A percentile compares a stretch with the other conserved stretches of the same genome.
Conservation (phyloP, 768 basidiomycete genomes). For the Paxillus involutus region DNA sequence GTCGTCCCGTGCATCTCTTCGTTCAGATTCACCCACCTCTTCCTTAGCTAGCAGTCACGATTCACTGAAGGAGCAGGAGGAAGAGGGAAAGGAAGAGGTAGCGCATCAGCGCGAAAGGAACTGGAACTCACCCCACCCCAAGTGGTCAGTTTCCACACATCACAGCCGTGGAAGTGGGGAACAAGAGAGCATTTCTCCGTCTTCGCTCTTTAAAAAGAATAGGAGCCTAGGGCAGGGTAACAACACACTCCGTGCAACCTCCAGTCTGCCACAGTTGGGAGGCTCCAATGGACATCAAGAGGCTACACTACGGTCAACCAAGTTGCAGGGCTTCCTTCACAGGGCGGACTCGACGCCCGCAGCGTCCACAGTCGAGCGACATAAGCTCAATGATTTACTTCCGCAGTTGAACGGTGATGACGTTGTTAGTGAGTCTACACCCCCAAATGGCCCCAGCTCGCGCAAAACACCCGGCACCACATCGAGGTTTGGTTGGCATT, state of each 20-base stretch:
- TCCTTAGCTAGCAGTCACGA: constrained; percentile 37
- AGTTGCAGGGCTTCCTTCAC: background rate
- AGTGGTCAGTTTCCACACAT: constrained; percentile 40
- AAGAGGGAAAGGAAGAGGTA: constrained; percentile 33
- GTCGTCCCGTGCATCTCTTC: constrained; percentile 32
- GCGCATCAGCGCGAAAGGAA: constrained; percentile 62
- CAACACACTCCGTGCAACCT: constrained; percentile 14
- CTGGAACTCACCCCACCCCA: constrained; percentile 68
- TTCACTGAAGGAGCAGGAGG: constrained; percentile 31
- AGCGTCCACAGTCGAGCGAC: background rate
- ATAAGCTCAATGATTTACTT: constrained; percentile 1
- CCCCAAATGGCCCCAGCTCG: constrained; percentile 8
- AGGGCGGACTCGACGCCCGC: constrained; percentile 1
- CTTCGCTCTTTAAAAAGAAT: constrained; percentile 3
- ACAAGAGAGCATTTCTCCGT: constrained; percentile 12
- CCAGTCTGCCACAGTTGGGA: constrained; percentile 16
- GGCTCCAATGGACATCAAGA: constrained; percentile 9
- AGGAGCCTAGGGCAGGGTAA: constrained; percentile 2
- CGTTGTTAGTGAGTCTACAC: background rate
- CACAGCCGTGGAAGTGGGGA: constrained; percentile 7
- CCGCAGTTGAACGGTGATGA: background rate
- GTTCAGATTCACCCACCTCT: constrained; percentile 43
- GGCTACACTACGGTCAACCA: constrained; percentile 1
- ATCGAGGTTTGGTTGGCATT: constrained; percentile 40
- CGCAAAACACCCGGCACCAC: constrained; percentile 19